Evolutionary conservation across 768 basidiomycete genomes (phyloP).

Genomic region (Hypholoma fasciculare): DNA sequence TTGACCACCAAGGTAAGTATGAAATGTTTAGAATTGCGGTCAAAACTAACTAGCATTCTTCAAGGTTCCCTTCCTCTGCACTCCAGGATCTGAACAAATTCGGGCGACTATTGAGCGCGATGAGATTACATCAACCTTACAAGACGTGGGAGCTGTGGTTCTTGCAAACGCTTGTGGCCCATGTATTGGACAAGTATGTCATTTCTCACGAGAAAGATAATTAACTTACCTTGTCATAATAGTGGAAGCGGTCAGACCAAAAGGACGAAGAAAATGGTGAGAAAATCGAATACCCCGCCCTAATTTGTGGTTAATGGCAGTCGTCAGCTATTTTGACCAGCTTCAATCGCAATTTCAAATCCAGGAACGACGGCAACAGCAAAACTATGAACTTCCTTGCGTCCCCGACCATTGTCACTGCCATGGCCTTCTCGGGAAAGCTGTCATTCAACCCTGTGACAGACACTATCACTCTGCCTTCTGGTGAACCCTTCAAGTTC

Average conservation of each 20-base stretch:
- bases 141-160: constrained; percentile 91
- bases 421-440: constrained; percentile 94
- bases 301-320: background rate
- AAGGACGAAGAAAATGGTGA: constrained; percentile 89
- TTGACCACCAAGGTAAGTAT: constrained; percentile 65
- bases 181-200: constrained; percentile 88
- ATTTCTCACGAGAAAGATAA: background rate
- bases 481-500: constrained; percentile 84
- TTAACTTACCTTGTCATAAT: constrained; percentile 5
- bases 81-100: constrained; percentile 94
- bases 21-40: background rate
- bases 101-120: constrained; percentile 97
- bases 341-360: constrained; percentile 91
- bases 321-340: constrained; percentile 90
- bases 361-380: constrained; percentile 94
- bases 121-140: constrained; percentile 74
- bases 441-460: constrained; percentile 92
- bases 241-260: constrained; percentile 94
- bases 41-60: background rate
- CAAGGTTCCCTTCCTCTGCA: constrained; percentile 83
- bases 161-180: constrained; percentile 98
- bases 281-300: constrained; percentile 13
- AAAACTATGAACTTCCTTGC: constrained; percentile 98
- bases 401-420: constrained; percentile 95
- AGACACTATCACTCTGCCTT: constrained; percentile 65